Conservation (phyloP, 2,329 filamentous ascomycete species). For the Plectosphaerella cucumerina region DNA sequence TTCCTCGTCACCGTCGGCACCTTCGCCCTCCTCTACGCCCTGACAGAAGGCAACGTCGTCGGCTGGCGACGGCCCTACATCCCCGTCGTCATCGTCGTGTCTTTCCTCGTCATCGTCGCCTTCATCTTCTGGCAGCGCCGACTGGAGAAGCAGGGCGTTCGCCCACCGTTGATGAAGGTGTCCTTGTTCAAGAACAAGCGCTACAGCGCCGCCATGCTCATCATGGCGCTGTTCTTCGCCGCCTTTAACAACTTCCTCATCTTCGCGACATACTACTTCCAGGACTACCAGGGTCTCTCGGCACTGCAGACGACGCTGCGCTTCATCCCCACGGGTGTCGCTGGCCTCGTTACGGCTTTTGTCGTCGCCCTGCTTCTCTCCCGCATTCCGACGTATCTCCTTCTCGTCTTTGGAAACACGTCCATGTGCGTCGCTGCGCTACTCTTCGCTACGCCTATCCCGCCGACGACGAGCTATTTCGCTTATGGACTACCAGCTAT, state of each 20-base stretch:
- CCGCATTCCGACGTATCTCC: slow-evolving; percentile 52
- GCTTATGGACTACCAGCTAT: slow-evolving; percentile 65
- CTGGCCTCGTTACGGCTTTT: slow-evolving; percentile 53
- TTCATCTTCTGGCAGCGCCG: slow-evolving; percentile 61
- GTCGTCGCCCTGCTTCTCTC: slow-evolving; percentile 52
- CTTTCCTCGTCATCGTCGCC: slow-evolving; percentile 47
- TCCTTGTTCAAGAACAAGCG: slow-evolving; percentile 56
- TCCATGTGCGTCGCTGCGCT: slow-evolving; percentile 51
- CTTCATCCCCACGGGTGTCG: slow-evolving; percentile 62
- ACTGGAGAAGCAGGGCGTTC: slow-evolving; percentile 46
- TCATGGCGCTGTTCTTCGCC: slow-evolving; percentile 64
- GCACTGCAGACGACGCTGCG: slow-evolving; percentile 64
- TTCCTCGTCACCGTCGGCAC: slow-evolving; percentile 58
- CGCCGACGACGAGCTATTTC: slow-evolving; percentile 58
- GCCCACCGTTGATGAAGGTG: slow-evolving; percentile 61
- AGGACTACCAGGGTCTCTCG: slow-evolving; percentile 59
- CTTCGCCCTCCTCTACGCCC: slow-evolving; percentile 59
- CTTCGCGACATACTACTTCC: slow-evolving; percentile 67
- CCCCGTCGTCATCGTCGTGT: slow-evolving; percentile 52
- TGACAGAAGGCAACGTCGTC: slow-evolving; percentile 66
- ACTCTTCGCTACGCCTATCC: slow-evolving; percentile 61
- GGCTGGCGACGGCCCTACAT: slow-evolving; percentile 65
- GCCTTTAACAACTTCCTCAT: slow-evolving; percentile 66
- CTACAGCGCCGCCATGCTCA: slow-evolving; percentile 60
- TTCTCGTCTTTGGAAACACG: slow-evolving; percentile 54